Evolutionary conservation across 192 early-diverging fungal genomes (phyloP).

Genomic region (Gryganskiella cystojenkinii): DNA sequence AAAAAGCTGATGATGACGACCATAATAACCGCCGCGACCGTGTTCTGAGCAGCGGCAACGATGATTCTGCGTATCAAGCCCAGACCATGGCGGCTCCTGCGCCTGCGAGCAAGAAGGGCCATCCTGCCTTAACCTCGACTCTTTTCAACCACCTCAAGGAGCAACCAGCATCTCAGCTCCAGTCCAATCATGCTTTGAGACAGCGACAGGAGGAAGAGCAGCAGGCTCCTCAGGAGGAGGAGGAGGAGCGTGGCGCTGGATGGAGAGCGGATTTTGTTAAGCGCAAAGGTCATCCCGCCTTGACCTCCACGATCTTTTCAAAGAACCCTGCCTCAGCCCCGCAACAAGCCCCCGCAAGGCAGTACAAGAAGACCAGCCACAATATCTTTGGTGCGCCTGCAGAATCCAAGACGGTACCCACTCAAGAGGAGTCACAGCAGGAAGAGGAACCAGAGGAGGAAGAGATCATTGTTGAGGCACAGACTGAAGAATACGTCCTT

Average conservation of each 20-base stretch:
- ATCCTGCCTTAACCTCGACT: constrained; percentile 33
- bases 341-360: not conserved
- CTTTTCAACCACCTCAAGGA: constrained; percentile 29
- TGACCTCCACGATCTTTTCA: constrained; percentile 39
- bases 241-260: constrained; percentile 38
- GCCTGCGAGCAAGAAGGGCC: constrained; percentile 9
- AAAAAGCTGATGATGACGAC: not conserved
- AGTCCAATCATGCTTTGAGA: constrained; percentile 3
- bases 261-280: constrained; percentile 42
- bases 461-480: too few species aligned
- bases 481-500: not conserved
- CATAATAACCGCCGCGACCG: not conserved
- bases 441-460: not conserved
- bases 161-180: not conserved
- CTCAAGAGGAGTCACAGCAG: not conserved
- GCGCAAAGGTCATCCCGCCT: constrained; percentile 49
- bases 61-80: not conserved
- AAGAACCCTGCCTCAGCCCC: not conserved
- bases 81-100: constrained; percentile 6
- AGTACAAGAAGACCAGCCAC: constrained; percentile 41
- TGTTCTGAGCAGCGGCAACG: constrained; percentile 1
- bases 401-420: not conserved
- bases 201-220: constrained; percentile 2
- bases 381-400: constrained; percentile 41
- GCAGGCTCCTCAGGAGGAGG: not conserved